Base-by-base conservation (phyloP, 1,284 basidiomycete species). In the Cystobasidium sp. region DNA sequence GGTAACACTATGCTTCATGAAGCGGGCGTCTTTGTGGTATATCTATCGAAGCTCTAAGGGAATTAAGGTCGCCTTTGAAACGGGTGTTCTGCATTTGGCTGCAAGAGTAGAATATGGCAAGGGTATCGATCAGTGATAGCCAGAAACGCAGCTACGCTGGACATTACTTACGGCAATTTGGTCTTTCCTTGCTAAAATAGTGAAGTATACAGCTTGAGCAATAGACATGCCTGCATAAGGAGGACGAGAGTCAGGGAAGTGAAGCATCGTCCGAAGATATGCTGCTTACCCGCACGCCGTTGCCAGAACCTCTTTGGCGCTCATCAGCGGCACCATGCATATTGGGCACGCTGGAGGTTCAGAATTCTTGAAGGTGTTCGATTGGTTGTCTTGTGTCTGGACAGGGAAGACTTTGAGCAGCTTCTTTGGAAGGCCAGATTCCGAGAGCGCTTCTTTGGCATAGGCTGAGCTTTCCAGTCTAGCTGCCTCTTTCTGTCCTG, bases 231-330 rank as follows among this genome's bases (percentile, higher is more conserved):
- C 70, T 73, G 24, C 2, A 53, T 3, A 1, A 39, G 31, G n/a
- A 44, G 37, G 9, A 41, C 39, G 16, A 16, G 4, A 20, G 52
- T 43, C 7, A 43, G 37, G 8, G 6, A 12, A 6, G 44, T 22
- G 8, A 1, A 39, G 44, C 6, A 39, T 18, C n/a, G 7, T 16
- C 3, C 3, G 18, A 18, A 53, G 18, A 8, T 2, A 46, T 12
- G 14, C 22, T n/a, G 22, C 63, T 55, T 41, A 73, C 70, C 70
- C 70, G 70, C 70, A 73, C 31, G 70, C 70, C n/a, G 70, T 73
- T 3, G 53, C 62, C 7, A 73, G 53, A 16, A 66, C 44, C 39
- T 73, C 70, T 46, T 56, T 58, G 22, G 18, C 58, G 8, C 37
- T 43, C 52, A 55, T 66, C 10, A 73, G 37, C 4, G 53, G 44